Conservation (phyloP, 306 rosid genomes). For the Vicia sativa region DNA sequence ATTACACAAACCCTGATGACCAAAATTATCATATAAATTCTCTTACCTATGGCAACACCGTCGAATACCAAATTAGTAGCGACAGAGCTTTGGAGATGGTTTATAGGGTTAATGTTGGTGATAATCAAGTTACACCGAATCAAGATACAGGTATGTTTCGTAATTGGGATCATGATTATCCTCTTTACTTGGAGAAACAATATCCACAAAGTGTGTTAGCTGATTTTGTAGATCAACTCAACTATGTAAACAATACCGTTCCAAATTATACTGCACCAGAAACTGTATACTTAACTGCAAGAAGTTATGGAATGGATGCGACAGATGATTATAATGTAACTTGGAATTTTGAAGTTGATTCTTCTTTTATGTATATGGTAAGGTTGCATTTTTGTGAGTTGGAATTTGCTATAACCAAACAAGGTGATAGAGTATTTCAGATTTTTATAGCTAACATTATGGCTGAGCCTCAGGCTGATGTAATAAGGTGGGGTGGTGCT, state of each 20-base stretch:
- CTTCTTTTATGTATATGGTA: constrained; percentile 1
- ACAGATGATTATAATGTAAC: constrained; percentile 1
- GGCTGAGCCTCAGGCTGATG: background rate
- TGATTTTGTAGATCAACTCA: rapidly evolving
- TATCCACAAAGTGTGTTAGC: rapidly evolving
- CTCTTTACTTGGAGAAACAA: background rate
- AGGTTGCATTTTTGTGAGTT: constrained; percentile 34
- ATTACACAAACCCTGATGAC: no score
- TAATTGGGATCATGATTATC: background rate
- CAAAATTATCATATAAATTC: no score
- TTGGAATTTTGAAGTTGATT: constrained; percentile 30
- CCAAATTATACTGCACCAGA: constrained; percentile 32
- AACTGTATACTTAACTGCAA: background rate
- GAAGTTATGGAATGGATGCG: background rate
- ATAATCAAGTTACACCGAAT: background rate
- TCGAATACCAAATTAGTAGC: background rate
- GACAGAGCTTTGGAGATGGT: background rate
- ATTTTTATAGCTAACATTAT: constrained; percentile 10
- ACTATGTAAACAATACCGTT: background rate
- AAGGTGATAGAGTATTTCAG: background rate
- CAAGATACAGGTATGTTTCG: background rate
- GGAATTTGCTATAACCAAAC: rapidly evolving
- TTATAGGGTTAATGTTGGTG: constrained; percentile 28
- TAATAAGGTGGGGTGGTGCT: background rate
- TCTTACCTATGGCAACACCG: no score